Percentiles rank a stretch among this genome's conserved stretches.
Conservation (phyloP, 768 basidiomycete genomes). For the Lentinus brumalis region DNA sequence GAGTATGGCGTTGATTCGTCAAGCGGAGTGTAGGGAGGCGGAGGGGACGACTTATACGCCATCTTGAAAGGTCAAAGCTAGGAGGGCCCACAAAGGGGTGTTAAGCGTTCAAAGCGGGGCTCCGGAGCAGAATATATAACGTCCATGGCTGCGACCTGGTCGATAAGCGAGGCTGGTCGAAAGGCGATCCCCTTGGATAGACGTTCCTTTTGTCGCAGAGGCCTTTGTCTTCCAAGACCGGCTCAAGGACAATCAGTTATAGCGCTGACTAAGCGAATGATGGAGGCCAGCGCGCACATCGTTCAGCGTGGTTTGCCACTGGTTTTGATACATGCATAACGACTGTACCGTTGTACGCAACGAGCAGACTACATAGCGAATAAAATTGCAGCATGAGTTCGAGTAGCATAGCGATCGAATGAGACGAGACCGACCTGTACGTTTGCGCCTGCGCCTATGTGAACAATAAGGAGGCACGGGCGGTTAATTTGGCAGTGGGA, state of each 20-base stretch:
- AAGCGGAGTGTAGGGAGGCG: not conserved
- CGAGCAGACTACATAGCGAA: too few relatives aligned
- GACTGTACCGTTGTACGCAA: too few relatives aligned
- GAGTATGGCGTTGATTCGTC: slow-evolving; percentile 1
- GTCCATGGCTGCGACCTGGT: slow-evolving; percentile 7
- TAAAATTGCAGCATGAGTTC: not conserved
- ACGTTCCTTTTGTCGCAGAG: slow-evolving; percentile 23
- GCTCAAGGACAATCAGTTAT: slow-evolving; percentile 18
- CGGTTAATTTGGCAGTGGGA: too few relatives aligned
- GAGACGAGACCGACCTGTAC: too few relatives aligned
- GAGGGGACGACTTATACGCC: slow-evolving; percentile 8
- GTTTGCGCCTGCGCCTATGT: too few relatives aligned
- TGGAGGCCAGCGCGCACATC: too few relatives aligned
- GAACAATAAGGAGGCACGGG: too few relatives aligned
- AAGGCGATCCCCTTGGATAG: slow-evolving; percentile 16
- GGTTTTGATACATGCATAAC: too few relatives aligned
- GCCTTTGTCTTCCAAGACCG: slow-evolving; percentile 23
- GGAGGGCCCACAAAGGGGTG: not conserved
- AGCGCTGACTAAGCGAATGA: slow-evolving; percentile 13
- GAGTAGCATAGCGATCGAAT: not conserved
- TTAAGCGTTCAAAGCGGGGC: slow-evolving; percentile 4
- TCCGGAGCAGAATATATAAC: slow-evolving; percentile 13
- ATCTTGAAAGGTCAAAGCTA: not conserved
- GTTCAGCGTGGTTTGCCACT: too few relatives aligned
- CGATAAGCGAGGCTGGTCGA: slow-evolving; percentile 5